Evolutionary conservation across 805 yeast genomes (phyloP).

Genomic region (Kodamaea lidongshanica): DNA sequence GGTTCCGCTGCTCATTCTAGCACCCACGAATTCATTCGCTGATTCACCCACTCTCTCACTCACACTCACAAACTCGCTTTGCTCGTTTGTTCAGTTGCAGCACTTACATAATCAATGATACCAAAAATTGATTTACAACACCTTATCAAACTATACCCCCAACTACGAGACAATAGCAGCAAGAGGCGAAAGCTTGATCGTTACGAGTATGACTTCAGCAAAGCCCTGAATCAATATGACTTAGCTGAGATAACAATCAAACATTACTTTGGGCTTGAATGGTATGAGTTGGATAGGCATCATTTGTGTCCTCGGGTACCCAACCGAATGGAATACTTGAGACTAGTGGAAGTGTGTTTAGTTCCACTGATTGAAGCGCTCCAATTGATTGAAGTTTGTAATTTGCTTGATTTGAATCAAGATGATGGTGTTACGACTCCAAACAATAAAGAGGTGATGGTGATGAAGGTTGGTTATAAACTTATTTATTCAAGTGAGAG

Average conservation of each 20-base stretch:
- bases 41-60: too few relatives aligned
- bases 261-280: slow-evolving; percentile 9
- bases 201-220: slow-evolving; percentile 10
- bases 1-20: too few relatives aligned
- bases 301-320: slow-evolving; percentile 17
- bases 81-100: too few relatives aligned
- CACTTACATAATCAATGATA: background rate
- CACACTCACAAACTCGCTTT: too few relatives aligned
- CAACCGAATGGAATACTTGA: slow-evolving; percentile 15
- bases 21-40: too few relatives aligned
- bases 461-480: too few relatives aligned
- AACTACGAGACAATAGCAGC: slow-evolving; percentile 3
- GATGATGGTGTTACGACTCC: too few relatives aligned
- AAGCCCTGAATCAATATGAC: slow-evolving; percentile 12
- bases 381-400: slow-evolving; percentile 7
- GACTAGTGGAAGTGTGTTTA: slow-evolving; percentile 12
- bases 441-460: too few relatives aligned
- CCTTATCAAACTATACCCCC: slow-evolving; percentile 6
- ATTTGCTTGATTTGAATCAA: too few relatives aligned
- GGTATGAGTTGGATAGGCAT: slow-evolving; percentile 9
- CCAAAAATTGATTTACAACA: slow-evolving; percentile 1
- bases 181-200: slow-evolving; percentile 6
- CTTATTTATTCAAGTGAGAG: too few relatives aligned
- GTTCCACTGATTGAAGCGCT: slow-evolving; percentile 8
- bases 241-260: slow-evolving; percentile 12